A percentile compares a stretch with the other conserved stretches of the same genome.
These are phyloP conservation scores for Podochytrium sp. DNA, from an alignment of 192 early-diverging fungal genomes.

Conservation along the genomic window DNA sequence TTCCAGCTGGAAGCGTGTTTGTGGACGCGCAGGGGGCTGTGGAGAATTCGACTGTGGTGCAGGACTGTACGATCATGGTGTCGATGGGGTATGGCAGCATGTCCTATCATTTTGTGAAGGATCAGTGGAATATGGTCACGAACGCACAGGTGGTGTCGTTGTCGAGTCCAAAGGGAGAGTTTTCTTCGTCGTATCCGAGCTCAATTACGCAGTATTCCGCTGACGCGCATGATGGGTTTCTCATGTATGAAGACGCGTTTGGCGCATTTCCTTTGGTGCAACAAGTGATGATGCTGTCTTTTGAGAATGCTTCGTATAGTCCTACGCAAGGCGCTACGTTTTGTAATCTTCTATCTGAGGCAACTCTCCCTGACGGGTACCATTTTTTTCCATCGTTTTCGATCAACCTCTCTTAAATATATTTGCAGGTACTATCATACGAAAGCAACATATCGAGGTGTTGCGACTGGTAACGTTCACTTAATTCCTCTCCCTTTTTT, in stretches of 20 bases:
- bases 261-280: neutral
- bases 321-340: slow-evolving; percentile 6
- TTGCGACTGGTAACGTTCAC: neutral
- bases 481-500: neutral
- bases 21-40: slow-evolving; percentile 1
- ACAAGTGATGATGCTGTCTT: neutral
- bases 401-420: no score
- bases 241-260: slow-evolving; percentile 1
- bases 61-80: slow-evolving; percentile 1
- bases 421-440: no score
- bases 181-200: neutral
- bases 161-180: neutral
- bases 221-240: slow-evolving; percentile 6
- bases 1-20: slow-evolving; percentile 11
- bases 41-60: neutral
- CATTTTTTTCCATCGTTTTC: no score
- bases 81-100: neutral
- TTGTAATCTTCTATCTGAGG: slow-evolving; percentile 21
- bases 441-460: neutral
- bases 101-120: neutral
- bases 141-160: neutral
- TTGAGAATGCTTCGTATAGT: slow-evolving; percentile 1
- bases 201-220: neutral
- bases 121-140: slow-evolving; percentile 31
- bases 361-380: slow-evolving; percentile 14